phyloP scores from a whole-genome alignment of 2,329 filamentous ascomycete species.

The Colletotrichum magnum region DNA sequence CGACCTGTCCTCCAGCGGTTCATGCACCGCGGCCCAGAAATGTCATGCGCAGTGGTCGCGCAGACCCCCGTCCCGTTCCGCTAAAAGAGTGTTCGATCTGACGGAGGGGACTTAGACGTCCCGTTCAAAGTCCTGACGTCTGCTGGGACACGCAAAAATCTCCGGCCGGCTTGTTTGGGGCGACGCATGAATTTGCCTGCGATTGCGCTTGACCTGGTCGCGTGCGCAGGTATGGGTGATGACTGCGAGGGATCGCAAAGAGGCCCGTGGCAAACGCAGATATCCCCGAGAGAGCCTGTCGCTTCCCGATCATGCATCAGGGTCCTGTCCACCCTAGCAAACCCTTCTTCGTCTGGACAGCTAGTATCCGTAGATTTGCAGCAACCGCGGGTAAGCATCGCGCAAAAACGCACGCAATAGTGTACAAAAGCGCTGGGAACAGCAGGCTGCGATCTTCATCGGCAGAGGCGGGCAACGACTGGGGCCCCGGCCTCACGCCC shows the following conservation, averaged over 20 bases:
- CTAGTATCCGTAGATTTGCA: no score
- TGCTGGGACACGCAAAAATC: conserved; percentile 41
- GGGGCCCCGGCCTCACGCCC: conserved; percentile 12
- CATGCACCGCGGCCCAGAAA: conserved; percentile 15
- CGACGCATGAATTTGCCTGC: conserved; percentile 49
- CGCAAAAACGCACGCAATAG: neutral
- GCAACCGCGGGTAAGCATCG: neutral
- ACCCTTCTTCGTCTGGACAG: neutral
- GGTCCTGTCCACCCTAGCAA: conserved; percentile 15
- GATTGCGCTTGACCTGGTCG: conserved; percentile 35
- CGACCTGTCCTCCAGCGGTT: conserved; percentile 5
- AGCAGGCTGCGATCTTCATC: conserved; percentile 11
- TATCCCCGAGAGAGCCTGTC: conserved; percentile 48
- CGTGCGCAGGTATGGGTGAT: conserved; percentile 32
- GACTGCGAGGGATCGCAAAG: conserved; percentile 45
- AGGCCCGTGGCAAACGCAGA: conserved; percentile 50
- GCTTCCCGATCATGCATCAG: conserved; percentile 22
- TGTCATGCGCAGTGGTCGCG: conserved; percentile 2
- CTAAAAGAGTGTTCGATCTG: conserved; percentile 8
- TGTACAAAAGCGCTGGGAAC: neutral
- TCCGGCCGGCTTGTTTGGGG: conserved; percentile 46
- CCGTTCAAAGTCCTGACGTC: neutral
- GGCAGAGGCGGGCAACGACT: conserved; percentile 18
- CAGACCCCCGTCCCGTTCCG: neutral
- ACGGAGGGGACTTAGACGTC: neutral